Evolutionary conservation across 148 eudicot genomes (phyloP), one percentile per base, ranked within the genome.

Genomic region (Nepenthes mirabilis): DNA sequence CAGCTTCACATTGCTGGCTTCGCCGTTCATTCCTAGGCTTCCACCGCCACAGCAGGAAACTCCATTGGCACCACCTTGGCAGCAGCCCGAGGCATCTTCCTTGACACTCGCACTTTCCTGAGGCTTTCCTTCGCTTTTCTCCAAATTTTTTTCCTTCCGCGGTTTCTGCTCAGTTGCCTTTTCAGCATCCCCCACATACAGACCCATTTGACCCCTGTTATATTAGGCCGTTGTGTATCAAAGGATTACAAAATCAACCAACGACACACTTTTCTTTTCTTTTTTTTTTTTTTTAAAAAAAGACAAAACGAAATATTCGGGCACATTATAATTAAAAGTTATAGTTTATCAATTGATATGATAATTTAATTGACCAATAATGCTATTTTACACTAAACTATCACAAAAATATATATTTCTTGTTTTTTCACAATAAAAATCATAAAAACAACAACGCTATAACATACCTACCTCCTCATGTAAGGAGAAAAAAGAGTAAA

Each of bases 141-240:
- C 52, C 34, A 10, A n/a, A 6, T 49, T 11, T 1, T 49, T n/a
- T 11, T 49, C 14, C 2, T 78, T 74, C 14, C 70, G 40, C 51
- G 69, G 70, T 71, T 70, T 81, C 67, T 65, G 75, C 67, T 70
- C 72, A 2, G 67, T 73, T 43, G 14, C 68, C 37, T 81, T 72
- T 34, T 74, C 80, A 73, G 76, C 64, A 63, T 64, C 70, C 62
- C 83, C 75, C 43, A 58, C 60, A 58, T 50, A 56, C 67, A 73
- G 77, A 52, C 94, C 90, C 97, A 91, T 91, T 73, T 85, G 88
- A 45, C 97, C 97, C 76, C 97, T 91, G 52, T 12, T 23, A 23
- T 23, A 84, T 2, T 49, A 54, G 73, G 60, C 61, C 62, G 23
- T 59, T 2, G 11, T 40, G 11, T 36, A 49, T 49, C 11, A 34